These are phyloP conservation scores for Psilocybe tampanensis DNA, from an alignment of 768 basidiomycete genomes.

Conservation along the genomic window DNA sequence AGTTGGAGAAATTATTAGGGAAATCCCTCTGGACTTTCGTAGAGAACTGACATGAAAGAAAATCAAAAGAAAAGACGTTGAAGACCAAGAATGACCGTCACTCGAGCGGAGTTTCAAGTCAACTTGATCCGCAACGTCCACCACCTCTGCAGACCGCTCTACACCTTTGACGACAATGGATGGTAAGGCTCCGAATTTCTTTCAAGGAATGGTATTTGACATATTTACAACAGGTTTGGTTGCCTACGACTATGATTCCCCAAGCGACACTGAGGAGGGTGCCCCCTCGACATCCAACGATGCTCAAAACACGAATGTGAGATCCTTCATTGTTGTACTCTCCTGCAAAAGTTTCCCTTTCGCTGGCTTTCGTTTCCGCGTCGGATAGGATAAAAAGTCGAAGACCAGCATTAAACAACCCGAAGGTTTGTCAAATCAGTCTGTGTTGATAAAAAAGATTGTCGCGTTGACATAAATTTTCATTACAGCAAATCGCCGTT, in stretches of 20 bases:
- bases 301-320: slow-evolving; percentile 54
- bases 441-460: too few species aligned
- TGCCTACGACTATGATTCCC: slow-evolving; percentile 66
- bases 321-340: slow-evolving; percentile 45
- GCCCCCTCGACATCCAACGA: slow-evolving; percentile 31
- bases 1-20: neutral
- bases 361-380: slow-evolving; percentile 59
- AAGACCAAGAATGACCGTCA: too few species aligned
- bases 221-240: slow-evolving; percentile 55
- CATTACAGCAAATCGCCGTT: slow-evolving; percentile 35
- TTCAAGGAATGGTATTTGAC: neutral
- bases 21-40: neutral
- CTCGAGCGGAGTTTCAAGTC: slow-evolving; percentile 19
- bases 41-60: too few species aligned
- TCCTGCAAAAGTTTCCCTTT: slow-evolving; percentile 60
- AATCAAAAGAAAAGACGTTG: too few species aligned
- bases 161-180: slow-evolving; percentile 21
- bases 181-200: slow-evolving; percentile 14
- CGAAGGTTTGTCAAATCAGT: slow-evolving; percentile 35
- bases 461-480: too few species aligned
- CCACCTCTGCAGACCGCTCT: neutral
- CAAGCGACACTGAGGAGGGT: slow-evolving; percentile 54
- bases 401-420: slow-evolving; percentile 38
- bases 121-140: slow-evolving; percentile 22
- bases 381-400: slow-evolving; percentile 64